Evolutionary conservation across 1,284 basidiomycete genomes (phyloP), one percentile per base, ranked within the genome.

Genomic region (Ceratobasidium sp.): DNA sequence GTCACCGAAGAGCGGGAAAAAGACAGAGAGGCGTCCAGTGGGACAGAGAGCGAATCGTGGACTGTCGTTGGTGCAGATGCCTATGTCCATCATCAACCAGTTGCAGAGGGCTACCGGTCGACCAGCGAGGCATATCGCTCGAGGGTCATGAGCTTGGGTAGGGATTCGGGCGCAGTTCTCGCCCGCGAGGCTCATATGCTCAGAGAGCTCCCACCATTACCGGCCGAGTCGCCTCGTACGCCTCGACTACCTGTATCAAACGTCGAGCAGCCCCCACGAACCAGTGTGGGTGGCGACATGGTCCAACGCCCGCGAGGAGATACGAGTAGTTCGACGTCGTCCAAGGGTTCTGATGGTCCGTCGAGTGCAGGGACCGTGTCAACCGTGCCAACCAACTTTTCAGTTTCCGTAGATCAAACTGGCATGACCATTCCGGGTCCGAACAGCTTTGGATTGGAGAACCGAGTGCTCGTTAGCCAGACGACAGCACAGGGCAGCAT

Each of bases 401-500:
- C 62, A 29, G 62, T 38, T 13, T 31, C 62, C 29, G 50, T 54
- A 17, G 62, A 67, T 20, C 53, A 67, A 50, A 32, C 34, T n/a
- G 45, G 58, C n/a, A 29, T 34, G 27, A 43, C 34, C 10, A 22
- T 62, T 22, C 43, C 58, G 2, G 45, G 8, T 6, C 45, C 45
- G n/a, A 47, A 20, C 22, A 25, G 31, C 13, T 25, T 32, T 6
- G 43, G 34, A 25, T 31, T 32, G 22, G 43, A 49, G 45, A 43
- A 20, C 15, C 50, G 62, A 10, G 43, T 67, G 62, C 40, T 67
- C 13, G 62, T 67, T 12, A 67, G 52, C 32, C 42, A 32, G 10
- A 83, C 87, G 0, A 85, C 87, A 22, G 80, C 76, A 27, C 83
- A 86, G 77, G 86, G 91, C 32, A 87, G 88, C 25, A 89, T 93